These are phyloP conservation scores for Penicillium mononematosum DNA, from an alignment of 495 filamentous ascomycete species.

Conservation along the genomic window DNA sequence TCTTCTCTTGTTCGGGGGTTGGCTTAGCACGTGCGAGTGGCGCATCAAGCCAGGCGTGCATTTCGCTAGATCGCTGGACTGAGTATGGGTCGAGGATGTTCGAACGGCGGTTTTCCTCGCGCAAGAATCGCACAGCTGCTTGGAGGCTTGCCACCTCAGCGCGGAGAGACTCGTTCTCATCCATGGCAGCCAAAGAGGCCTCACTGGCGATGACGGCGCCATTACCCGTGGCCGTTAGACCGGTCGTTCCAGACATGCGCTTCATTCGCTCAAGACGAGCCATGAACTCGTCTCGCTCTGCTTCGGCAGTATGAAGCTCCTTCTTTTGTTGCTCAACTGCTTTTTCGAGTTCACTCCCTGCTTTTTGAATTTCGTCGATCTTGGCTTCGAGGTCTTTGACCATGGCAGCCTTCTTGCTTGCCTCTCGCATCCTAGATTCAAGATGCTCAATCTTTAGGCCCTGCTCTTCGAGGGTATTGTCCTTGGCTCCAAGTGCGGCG, in stretches of 20 bases:
- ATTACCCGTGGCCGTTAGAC: conserved; percentile 41
- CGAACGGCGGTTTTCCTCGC: conserved; percentile 71
- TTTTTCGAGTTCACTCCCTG: conserved; percentile 34
- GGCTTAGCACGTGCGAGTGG: conserved; percentile 53
- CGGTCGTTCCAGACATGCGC: conserved; percentile 49
- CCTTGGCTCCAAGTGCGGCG: conserved; percentile 72
- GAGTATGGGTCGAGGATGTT: conserved; percentile 60
- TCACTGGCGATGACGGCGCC: conserved; percentile 46
- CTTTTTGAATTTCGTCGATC: conserved; percentile 59
- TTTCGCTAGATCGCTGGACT: conserved; percentile 51
- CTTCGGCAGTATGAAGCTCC: conserved; percentile 53
- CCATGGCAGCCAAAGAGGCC: conserved; percentile 56
- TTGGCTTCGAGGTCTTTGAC: conserved; percentile 55
- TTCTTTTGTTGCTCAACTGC: conserved; percentile 40
- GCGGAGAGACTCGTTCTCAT: conserved; percentile 72
- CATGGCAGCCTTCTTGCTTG: conserved; percentile 49
- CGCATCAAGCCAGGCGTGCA: conserved; percentile 60
- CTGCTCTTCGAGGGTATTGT: conserved; percentile 89
- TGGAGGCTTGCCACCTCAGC: conserved; percentile 68
- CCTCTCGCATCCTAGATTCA: conserved; percentile 55
- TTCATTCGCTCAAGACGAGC: conserved; percentile 61
- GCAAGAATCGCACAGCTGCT: conserved; percentile 72
- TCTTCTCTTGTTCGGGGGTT: conserved; percentile 53
- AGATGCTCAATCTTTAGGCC: conserved; percentile 60
- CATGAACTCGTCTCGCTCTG: conserved; percentile 72